Evolutionary conservation across 805 yeast species (phyloP).

Genomic region (Metschnikowia kofuensis): DNA sequence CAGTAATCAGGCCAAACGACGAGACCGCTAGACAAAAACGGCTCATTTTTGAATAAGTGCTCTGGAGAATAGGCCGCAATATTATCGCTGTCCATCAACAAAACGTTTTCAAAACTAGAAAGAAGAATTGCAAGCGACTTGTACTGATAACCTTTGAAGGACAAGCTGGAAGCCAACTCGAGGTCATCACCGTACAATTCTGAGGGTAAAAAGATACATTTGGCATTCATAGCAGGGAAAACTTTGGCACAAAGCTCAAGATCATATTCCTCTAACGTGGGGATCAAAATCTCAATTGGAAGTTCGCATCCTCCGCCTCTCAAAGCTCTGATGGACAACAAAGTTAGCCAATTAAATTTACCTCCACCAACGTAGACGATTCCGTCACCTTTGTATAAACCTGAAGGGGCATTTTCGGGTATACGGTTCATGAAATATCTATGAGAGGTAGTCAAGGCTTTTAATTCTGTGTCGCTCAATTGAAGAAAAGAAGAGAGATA

Average conservation of each 20-base stretch:
- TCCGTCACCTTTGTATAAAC: constrained; percentile 46
- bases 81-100: constrained; percentile 74
- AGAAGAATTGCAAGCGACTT: constrained; percentile 40
- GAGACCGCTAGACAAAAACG: constrained; percentile 53
- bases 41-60: constrained; percentile 51
- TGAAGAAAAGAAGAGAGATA: constrained; percentile 50
- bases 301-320: constrained; percentile 63
- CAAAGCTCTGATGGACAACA: constrained; percentile 61
- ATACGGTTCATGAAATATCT: constrained; percentile 40
- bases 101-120: constrained; percentile 62
- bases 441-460: constrained; percentile 48
- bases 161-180: constrained; percentile 28
- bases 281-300: constrained; percentile 83
- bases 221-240: constrained; percentile 38
- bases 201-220: constrained; percentile 37
- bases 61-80: constrained; percentile 68
- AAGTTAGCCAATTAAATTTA: constrained; percentile 66
- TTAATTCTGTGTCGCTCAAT: constrained; percentile 41
- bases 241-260: constrained; percentile 48
- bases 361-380: constrained; percentile 81
- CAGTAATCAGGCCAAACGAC: constrained; percentile 87
- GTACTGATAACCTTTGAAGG: constrained; percentile 43
- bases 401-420: constrained; percentile 38
- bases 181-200: constrained; percentile 22
- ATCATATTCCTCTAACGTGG: constrained; percentile 67